A percentile compares a stretch with the other conserved stretches of the same genome.
phyloP scores from a whole-genome alignment of 345 rosid species.

The Bruguiera gymnorhiza region DNA sequence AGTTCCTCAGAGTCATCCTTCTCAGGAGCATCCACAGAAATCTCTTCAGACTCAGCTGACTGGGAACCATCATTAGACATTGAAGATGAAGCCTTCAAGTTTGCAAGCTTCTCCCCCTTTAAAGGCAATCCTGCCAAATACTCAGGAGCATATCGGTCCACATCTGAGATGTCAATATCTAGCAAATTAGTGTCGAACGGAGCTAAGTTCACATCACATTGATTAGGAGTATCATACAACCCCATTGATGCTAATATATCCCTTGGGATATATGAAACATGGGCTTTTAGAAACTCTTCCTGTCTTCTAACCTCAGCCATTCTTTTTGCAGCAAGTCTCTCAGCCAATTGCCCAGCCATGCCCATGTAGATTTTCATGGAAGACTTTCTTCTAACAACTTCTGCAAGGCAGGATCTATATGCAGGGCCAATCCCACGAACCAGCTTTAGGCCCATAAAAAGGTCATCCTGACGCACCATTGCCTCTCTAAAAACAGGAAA shows the following conservation, averaged over 20 bases:
- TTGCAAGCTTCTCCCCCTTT: conserved; percentile 48
- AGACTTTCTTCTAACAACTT: conserved; percentile 83
- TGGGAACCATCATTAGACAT: conserved; percentile 62
- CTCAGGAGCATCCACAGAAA: conserved; percentile 36
- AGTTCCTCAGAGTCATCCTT: conserved; percentile 50
- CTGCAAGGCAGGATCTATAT: conserved; percentile 97
- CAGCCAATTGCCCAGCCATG: conserved; percentile 97
- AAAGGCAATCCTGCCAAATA: conserved; percentile 52
- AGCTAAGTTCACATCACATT: conserved; percentile 86
- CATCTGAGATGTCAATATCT: conserved; percentile 66
- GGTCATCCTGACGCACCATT: conserved; percentile 72
- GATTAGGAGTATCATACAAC: conserved; percentile 77
- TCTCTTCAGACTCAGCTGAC: conserved; percentile 54
- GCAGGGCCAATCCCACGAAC: conserved; percentile 84
- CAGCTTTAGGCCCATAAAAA: conserved; percentile 66
- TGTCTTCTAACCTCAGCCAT: conserved; percentile 86
- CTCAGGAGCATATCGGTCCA: conserved; percentile 89
- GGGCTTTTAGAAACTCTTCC: conserved; percentile 73
- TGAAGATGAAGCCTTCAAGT: conserved; percentile 56
- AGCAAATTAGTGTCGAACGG: conserved; percentile 79
- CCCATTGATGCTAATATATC: conserved; percentile 88
- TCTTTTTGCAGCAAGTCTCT: conserved; percentile 84
- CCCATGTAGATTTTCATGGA: conserved; percentile 98
- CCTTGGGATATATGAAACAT: conserved; percentile 62
- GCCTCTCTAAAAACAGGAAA: conserved; percentile 97